Evolutionary conservation across 2,329 filamentous ascomycete species (phyloP), one percentile per base, ranked within the genome.

Genomic region (Tetracladium maxilliforme): DNA sequence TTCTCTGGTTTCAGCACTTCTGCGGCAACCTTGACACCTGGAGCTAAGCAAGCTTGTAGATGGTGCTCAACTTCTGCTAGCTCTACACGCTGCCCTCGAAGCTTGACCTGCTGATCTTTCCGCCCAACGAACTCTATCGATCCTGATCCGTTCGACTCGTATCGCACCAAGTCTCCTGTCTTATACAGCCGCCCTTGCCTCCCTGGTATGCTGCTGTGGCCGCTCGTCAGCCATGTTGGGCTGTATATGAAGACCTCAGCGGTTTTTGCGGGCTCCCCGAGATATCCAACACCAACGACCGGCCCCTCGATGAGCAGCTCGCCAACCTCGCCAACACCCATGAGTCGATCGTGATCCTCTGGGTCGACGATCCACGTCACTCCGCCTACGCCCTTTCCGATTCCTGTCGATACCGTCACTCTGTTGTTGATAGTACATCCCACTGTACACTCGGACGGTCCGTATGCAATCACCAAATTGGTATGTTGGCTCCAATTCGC

Each of bases 91-190:
- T 68, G 73, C 14, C 78, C 79, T 8, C 61, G 56, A 15, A 79
- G 49, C 46, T 81, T 80, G 27, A 76, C 64, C 42, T 74, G 72
- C n/a, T 63, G 63, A 37, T 79, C 74, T 35, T 70, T 73, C 24
- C 75, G 58, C 10, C 71, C 70, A 19, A 73, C 52, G 31, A 69
- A 72, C 7, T 60, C 45, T 19, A 74, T 57, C 6, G 54, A 55
- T n/a, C 39, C 45, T 8, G 41, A 40, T 2, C 61, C 59, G 24
- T 71, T 59, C 0, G 47, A 42, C 21, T 64, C 53, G 27, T 70
- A 68, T 14, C 51, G 53, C 2, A 64, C 68, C 1, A 73, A 47
- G 33, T 75, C 69, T 2, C 69, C 70, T 0, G 69, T 72, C 36
- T 64, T 66, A 39, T 73, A 74, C 3, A 73, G 35, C 5, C 59